Conservation (phyloP, 1,284 basidiomycete species). For the Inonotus hispidus region DNA sequence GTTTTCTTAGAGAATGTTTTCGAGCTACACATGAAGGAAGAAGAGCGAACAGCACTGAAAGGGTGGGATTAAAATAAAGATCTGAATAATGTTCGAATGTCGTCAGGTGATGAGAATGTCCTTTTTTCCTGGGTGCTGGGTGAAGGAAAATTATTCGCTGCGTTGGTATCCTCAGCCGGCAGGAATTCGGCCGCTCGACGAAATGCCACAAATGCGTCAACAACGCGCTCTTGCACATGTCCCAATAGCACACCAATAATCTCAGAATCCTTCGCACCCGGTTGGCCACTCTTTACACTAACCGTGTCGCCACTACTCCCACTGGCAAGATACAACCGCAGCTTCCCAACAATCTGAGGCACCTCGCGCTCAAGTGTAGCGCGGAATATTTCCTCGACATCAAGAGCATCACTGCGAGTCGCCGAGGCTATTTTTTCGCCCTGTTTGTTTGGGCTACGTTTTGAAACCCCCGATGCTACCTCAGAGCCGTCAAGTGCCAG, state of each 20-base stretch:
- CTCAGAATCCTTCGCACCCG: constrained; percentile 27
- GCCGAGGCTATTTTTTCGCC: constrained; percentile 21
- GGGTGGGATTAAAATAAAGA: neutral
- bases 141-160: neutral
- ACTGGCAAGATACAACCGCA: constrained; percentile 76
- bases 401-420: constrained; percentile 43
- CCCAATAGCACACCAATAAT: constrained; percentile 73
- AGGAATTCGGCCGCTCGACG: constrained; percentile 33
- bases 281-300: neutral
- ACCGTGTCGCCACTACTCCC: neutral
- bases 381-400: constrained; percentile 50
- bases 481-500: constrained; percentile 39
- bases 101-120: constrained; percentile 11
- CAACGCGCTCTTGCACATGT: constrained; percentile 70
- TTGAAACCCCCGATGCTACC: constrained; percentile 20
- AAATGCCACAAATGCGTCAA: constrained; percentile 69
- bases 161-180: neutral
- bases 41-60: too few species aligned
- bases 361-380: constrained; percentile 50
- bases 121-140: neutral
- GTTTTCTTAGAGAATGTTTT: too few species aligned
- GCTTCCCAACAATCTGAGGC: constrained; percentile 44
- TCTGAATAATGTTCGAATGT: constrained; percentile 15
- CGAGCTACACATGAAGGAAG: too few species aligned
- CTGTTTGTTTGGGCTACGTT: constrained; percentile 18